These are phyloP conservation scores for Bimuria novae-zelandiae DNA, from an alignment of 2,329 filamentous ascomycete species.

Conservation along the genomic window DNA sequence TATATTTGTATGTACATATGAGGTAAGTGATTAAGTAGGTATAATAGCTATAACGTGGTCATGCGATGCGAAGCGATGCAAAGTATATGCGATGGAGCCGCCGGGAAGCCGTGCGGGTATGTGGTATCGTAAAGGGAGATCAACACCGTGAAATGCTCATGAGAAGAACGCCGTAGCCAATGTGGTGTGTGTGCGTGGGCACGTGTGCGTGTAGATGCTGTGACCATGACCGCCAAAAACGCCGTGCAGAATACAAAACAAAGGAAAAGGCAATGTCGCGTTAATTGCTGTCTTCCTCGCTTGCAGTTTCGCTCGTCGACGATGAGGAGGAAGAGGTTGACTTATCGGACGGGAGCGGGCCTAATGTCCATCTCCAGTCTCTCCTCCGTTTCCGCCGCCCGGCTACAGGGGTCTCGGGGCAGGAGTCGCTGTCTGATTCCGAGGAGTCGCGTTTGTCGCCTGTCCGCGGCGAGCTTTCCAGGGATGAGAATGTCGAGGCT, in stretches of 20 bases:
- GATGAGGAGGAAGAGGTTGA: conserved; percentile 24
- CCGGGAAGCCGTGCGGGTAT: conserved; percentile 14
- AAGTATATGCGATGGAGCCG: conserved; percentile 14
- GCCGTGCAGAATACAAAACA: neutral
- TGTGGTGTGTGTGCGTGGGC: conserved; percentile 9
- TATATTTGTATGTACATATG: too few relatives aligned
- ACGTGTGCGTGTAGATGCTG: conserved; percentile 7
- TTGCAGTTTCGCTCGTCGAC: conserved; percentile 25
- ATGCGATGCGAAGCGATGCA: conserved; percentile 8
- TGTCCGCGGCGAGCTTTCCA: conserved; percentile 33
- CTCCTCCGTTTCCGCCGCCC: conserved; percentile 58
- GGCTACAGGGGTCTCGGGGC: conserved; percentile 58
- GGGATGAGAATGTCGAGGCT: conserved; percentile 22
- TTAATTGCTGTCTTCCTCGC: conserved; percentile 40
- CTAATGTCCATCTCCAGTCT: conserved; percentile 64
- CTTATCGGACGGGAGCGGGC: conserved; percentile 45
- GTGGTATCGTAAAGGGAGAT: conserved; percentile 36
- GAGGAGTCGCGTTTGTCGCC: conserved; percentile 53
- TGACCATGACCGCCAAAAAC: neutral
- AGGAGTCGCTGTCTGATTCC: conserved; percentile 55
- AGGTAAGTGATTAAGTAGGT: conserved; percentile 11
- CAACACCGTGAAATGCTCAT: conserved; percentile 33
- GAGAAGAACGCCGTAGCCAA: conserved; percentile 24
- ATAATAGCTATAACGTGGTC: conserved; percentile 6
- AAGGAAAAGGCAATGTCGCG: too few relatives aligned